Base-by-base conservation (phyloP, 768 basidiomycete species). In the Clitopilus hobsonii region DNA sequence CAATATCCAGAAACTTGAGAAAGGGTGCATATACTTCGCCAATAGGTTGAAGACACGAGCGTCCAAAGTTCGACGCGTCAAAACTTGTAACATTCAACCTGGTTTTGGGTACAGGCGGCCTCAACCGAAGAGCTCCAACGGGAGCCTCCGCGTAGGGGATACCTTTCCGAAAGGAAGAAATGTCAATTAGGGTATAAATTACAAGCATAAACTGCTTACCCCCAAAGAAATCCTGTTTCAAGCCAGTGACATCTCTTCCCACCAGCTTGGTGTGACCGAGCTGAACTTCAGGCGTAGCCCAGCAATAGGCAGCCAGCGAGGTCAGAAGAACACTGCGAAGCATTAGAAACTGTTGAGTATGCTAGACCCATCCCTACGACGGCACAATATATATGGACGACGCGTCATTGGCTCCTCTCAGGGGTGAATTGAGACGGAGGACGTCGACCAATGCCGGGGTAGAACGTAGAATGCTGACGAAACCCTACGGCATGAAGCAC, bases 111-210 rank as follows among this genome's bases (percentile, higher is more conserved):
- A 63, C 61, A n/a, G 73, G 71, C 2, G 66, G 63, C 38, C 60
- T 58, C 27, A 73, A 60, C 7, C 72, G 68, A 26, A 71, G 55
- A 6, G 54, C 28, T 5, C 66, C 66, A 2, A 68, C 47, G 24
- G 70, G 71, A 29, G 69, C 64, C 54, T 71, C 60, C 6, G 73
- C 65, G 27, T 58, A 67, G 13, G 66, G 66, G 24, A 67, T 65
- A 7, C 63, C 66, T 67, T 24, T 6, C 29, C 20, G 23, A 16
- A 20, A 52, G 14, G 16, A 27, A 16, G 6, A 7, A 30, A 24
- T n/a, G n/a, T n/a, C n/a, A n/a, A n/a, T n/a, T n/a, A n/a, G n/a
- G n/a, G n/a, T n/a, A n/a, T n/a, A n/a, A n/a, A n/a, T n/a, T n/a
- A n/a, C n/a, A n/a, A n/a, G n/a, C n/a, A n/a, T n/a, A n/a, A n/a